Percentiles rank a stretch among this genome's conserved stretches.
These are phyloP conservation scores for Salpingoeca rosetta DNA, from an alignment of 78 protist species.

Conservation along the genomic window DNA sequence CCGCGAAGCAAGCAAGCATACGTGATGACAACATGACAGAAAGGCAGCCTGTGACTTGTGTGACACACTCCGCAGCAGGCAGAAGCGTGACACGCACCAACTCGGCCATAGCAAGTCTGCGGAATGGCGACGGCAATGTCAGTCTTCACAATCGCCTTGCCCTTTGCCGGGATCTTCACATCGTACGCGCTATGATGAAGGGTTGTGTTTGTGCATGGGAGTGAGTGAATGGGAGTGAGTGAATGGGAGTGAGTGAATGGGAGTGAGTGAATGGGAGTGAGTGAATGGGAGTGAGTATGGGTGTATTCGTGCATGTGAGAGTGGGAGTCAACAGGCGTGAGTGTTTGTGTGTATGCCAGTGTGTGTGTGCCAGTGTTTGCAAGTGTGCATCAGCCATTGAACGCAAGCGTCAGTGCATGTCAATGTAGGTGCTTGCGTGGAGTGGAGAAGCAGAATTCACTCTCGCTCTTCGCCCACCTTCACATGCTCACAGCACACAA, in stretches of 20 bases:
- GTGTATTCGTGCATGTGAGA: no score
- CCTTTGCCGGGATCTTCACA: constrained; percentile 43
- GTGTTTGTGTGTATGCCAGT: background rate
- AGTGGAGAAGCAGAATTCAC: background rate
- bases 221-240: no score
- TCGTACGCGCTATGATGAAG: constrained; percentile 34
- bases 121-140: constrained; percentile 60
- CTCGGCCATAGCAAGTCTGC: constrained; percentile 58
- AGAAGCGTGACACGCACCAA: constrained; percentile 13
- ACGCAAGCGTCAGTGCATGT: background rate
- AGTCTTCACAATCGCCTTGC: constrained; percentile 63
- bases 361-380: no score
- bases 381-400: background rate
- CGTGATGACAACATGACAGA: no score
- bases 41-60: no score
- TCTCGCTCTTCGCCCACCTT: background rate
- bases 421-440: background rate
- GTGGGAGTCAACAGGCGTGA: no score
- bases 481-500: background rate
- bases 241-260: no score
- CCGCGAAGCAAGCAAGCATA: background rate
- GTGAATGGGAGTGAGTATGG: background rate
- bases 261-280: no score
- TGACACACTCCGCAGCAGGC: background rate
- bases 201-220: no score